A percentile compares a stretch with the other conserved stretches of the same genome.
Evolutionary conservation across 2,329 filamentous ascomycete genomes (phyloP).

Genomic region (Dothiorella sarmentorum): DNA sequence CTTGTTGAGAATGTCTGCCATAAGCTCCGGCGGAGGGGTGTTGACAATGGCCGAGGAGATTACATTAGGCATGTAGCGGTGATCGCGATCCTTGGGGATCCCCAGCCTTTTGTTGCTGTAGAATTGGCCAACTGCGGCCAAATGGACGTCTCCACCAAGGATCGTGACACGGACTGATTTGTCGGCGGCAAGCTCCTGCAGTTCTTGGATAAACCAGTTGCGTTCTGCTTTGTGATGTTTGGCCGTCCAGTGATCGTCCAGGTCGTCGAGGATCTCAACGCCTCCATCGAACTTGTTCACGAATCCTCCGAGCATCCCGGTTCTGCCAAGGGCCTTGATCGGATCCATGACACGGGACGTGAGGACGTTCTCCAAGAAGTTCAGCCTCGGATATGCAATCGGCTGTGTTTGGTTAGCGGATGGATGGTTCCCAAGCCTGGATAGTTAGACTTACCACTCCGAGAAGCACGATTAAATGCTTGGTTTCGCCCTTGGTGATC

Average conservation of each 20-base stretch:
- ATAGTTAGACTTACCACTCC: constrained; percentile 60
- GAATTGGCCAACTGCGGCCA: constrained; percentile 90
- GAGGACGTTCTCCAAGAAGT: constrained; percentile 64
- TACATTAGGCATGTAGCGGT: constrained; percentile 94
- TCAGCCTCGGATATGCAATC: constrained; percentile 45
- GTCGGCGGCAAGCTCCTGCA: constrained; percentile 89
- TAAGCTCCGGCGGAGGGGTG: constrained; percentile 77
- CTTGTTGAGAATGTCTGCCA: constrained; percentile 90
- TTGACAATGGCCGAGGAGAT: constrained; percentile 95
- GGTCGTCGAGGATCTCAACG: constrained; percentile 84
- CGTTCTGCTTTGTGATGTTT: constrained; percentile 91
- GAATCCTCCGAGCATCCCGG: constrained; percentile 73
- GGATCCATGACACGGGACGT: constrained; percentile 85
- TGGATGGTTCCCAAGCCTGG: not conserved
- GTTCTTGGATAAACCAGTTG: constrained; percentile 78
- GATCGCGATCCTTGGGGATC: constrained; percentile 83
- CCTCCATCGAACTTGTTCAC: constrained; percentile 89
- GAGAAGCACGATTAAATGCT: constrained; percentile 83
- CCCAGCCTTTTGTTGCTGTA: constrained; percentile 84
- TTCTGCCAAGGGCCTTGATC: constrained; percentile 80
- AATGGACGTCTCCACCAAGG: constrained; percentile 88
- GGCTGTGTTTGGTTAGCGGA: constrained; percentile 25
- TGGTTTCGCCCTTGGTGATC: constrained; percentile 76
- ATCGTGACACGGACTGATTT: constrained; percentile 91
- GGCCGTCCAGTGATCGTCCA: constrained; percentile 97